These are phyloP conservation scores for Hippophae tibetana DNA, from an alignment of 306 rosid species.

Conservation along the genomic window DNA sequence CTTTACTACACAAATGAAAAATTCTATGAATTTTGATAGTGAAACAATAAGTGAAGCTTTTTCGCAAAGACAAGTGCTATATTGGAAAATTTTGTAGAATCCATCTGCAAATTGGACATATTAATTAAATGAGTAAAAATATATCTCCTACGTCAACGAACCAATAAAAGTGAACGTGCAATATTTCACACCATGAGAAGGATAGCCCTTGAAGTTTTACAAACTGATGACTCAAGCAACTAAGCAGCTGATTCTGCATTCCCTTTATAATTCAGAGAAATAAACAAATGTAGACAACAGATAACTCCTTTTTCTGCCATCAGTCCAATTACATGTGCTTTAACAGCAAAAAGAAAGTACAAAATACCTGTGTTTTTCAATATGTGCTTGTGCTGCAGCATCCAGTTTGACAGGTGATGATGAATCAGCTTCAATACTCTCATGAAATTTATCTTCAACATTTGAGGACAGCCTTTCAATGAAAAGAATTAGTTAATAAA, in stretches of 20 bases:
- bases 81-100: too few species aligned
- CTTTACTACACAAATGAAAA: neutral
- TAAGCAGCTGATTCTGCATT: neutral
- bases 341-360: constrained; percentile 2
- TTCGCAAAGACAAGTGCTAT: too few species aligned
- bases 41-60: too few species aligned
- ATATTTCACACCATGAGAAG: neutral
- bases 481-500: constrained; percentile 20
- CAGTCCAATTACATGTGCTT: neutral
- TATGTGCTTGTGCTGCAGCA: constrained; percentile 57
- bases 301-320: neutral
- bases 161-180: neutral
- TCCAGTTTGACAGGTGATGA: constrained; percentile 61
- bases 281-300: neutral
- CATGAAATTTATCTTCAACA: constrained; percentile 43
- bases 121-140: too few species aligned
- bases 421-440: constrained; percentile 31
- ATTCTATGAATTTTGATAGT: too few species aligned
- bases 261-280: neutral
- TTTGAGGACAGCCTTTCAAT: constrained; percentile 40
- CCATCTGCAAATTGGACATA: too few species aligned
- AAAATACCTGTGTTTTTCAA: constrained; percentile 74
- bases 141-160: too few species aligned
- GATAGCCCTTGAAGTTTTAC: neutral
- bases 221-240: neutral